Percentiles rank a stretch among this genome's conserved stretches.
Evolutionary conservation across 2,329 filamentous ascomycete genomes (phyloP).

Genomic region (Calonectria pauciramosa): DNA sequence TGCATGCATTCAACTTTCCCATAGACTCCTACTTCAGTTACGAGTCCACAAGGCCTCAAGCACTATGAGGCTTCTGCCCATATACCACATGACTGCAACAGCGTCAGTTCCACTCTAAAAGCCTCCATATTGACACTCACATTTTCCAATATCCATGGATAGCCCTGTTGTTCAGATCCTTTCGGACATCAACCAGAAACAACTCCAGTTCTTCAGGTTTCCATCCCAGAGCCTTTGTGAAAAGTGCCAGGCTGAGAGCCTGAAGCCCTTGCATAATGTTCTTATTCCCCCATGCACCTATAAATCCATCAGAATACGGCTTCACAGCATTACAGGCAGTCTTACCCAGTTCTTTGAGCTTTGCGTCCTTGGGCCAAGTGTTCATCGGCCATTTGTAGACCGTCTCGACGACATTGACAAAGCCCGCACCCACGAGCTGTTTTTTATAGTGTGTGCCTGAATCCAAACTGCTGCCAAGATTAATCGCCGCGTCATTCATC

Average conservation of each 20-base stretch:
- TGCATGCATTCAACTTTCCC: background rate
- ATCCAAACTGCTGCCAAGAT: slow-evolving; percentile 17
- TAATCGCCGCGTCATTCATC: slow-evolving; percentile 23
- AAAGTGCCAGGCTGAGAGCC: slow-evolving; percentile 2
- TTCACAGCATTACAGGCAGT: no score
- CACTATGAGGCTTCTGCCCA: background rate
- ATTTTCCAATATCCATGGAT: slow-evolving; percentile 15
- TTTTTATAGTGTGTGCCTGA: slow-evolving; percentile 28
- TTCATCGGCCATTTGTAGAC: slow-evolving; percentile 34
- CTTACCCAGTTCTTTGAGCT: slow-evolving; percentile 24
- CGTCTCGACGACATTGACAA: slow-evolving; percentile 25
- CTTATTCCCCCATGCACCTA: slow-evolving; percentile 3
- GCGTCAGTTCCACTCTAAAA: background rate
- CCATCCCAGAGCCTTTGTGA: background rate
- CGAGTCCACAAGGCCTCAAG: background rate
- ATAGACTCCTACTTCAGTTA: background rate
- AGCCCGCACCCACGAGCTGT: slow-evolving; percentile 26
- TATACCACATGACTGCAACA: background rate
- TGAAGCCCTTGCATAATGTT: slow-evolving; percentile 1
- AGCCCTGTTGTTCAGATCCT: background rate
- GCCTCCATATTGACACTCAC: background rate
- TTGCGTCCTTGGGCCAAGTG: slow-evolving; percentile 27
- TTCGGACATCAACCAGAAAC: slow-evolving; percentile 4
- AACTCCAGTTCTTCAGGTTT: background rate
- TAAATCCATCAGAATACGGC: background rate